These are phyloP conservation scores for Aspergillus persii DNA, from an alignment of 2,329 filamentous ascomycete genomes.

Conservation along the genomic window DNA sequence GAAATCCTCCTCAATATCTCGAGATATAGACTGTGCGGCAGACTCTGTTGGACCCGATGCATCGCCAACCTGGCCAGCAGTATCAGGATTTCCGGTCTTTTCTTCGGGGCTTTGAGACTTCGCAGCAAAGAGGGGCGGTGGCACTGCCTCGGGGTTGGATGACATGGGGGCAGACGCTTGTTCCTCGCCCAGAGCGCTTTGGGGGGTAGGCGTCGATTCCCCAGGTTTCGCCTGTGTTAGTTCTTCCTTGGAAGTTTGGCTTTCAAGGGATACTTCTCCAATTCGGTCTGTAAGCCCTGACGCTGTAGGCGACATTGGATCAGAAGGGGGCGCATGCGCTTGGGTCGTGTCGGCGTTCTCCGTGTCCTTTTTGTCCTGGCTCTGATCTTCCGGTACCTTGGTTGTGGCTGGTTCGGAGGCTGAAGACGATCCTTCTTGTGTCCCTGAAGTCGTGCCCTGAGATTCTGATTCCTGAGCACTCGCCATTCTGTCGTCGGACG, in stretches of 20 bases:
- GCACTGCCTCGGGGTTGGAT: slow-evolving; percentile 65
- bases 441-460: slow-evolving; percentile 21
- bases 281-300: slow-evolving; percentile 56
- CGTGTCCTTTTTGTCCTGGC: neutral
- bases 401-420: neutral
- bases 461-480: slow-evolving; percentile 22
- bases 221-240: slow-evolving; percentile 11
- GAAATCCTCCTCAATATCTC: slow-evolving; percentile 20
- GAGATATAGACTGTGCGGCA: slow-evolving; percentile 20
- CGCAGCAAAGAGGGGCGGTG: slow-evolving; percentile 63
- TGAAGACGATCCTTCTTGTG: slow-evolving; percentile 3
- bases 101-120: slow-evolving; percentile 30
- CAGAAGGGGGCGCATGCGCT: slow-evolving; percentile 23
- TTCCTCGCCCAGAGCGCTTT: slow-evolving; percentile 7
- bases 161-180: slow-evolving; percentile 34
- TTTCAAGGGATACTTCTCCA: slow-evolving; percentile 58
- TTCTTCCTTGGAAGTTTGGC: slow-evolving; percentile 48
- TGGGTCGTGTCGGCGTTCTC: slow-evolving; percentile 14
- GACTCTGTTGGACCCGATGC: slow-evolving; percentile 12
- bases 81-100: slow-evolving; percentile 16
- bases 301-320: slow-evolving; percentile 50
- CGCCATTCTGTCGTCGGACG: slow-evolving; percentile 54
- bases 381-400: neutral
- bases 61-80: slow-evolving; percentile 19
- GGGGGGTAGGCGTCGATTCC: slow-evolving; percentile 6